A percentile compares a stretch with the other conserved stretches of the same genome.
Conservation (phyloP, 139 green algal genomes). For the Chlorella sp. region DNA sequence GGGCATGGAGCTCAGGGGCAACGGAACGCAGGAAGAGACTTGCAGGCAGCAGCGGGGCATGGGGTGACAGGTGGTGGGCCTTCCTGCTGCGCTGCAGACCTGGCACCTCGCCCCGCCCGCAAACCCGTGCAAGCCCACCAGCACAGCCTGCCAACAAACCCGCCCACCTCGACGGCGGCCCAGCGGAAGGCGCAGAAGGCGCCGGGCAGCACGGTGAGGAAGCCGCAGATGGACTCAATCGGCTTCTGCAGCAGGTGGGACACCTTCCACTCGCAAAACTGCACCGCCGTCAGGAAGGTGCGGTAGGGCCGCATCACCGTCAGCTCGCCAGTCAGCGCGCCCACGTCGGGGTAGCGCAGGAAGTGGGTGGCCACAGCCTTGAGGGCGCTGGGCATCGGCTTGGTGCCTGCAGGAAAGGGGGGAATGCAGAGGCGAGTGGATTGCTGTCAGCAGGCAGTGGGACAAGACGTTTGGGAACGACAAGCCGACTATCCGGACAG, state of each 20-base stretch:
- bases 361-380: slow-evolving; percentile 45
- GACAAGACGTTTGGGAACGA: no score
- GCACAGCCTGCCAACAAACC: neutral
- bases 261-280: slow-evolving; percentile 59
- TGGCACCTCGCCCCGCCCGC: neutral
- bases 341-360: slow-evolving; percentile 45
- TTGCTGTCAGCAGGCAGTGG: neutral
- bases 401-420: slow-evolving; percentile 30
- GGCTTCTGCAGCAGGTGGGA: slow-evolving; percentile 55
- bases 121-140: no score
- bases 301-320: slow-evolving; percentile 49
- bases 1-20: neutral
- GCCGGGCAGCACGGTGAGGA: slow-evolving; percentile 53
- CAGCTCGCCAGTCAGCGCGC: slow-evolving; percentile 52
- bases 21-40: neutral
- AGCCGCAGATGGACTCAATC: slow-evolving; percentile 53
- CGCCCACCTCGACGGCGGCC: slow-evolving; percentile 43
- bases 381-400: slow-evolving; percentile 41
- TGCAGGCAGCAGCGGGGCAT: neutral
- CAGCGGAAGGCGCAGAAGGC: slow-evolving; percentile 55
- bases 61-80: neutral
- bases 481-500: no score
- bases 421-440: neutral
- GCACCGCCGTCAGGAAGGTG: slow-evolving; percentile 51
- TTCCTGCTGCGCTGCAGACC: neutral